Base-by-base conservation (phyloP, 1,139 yeast species). In the Waltiozyma sp. region DNA sequence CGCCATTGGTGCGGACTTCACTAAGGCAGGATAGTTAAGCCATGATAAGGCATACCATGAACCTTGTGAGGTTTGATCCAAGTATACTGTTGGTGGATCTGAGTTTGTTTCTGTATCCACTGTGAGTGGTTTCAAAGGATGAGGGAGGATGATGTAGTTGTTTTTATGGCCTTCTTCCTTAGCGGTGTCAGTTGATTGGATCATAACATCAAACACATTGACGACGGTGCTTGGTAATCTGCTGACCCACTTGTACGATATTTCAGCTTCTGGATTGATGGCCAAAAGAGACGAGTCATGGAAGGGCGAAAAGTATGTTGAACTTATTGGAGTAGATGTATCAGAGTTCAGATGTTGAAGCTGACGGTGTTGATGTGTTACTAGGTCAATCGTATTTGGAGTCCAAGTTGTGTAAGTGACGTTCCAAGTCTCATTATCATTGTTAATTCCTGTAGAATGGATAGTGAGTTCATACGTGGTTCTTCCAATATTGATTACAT, bases 401-500 rank as follows among this genome's bases (percentile, higher is more conserved):
- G 94, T 95, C 96, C 97, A 91, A 43, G 82, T 75, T 2, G 94
- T 72, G 57, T 84, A 89, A 0, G 93, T 80, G 13, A 91, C 88
- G 57, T 88, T 85, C 95, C 96, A 89, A 13, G 28, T 70, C 2
- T 80, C 66, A 6, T 4, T 3, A 26, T 7, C 28, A 5, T 14
- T 19, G 36, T 33, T 14, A 44, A 78, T 79, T 40, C 80, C 72
- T 53, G 74, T 77, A 6, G 94, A 80, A 58, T 77, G 77, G 18
- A 81, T 79, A 11, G 74, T 71, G 23, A 81, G 63, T 43, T 73
- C 75, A 56, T 77, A 80, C 7, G 76, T 77, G 2, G 69, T 61
- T 46, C 62, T 66, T 1, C 71, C 71, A 4, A 68, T 53, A 24
- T 61, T 53, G 14, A 66, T 41, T 7, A 54, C 42, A 35, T 57